Evolutionary conservation across 108 stramenopile species (phyloP).

Genomic region (Skeletonema marinoi): DNA sequence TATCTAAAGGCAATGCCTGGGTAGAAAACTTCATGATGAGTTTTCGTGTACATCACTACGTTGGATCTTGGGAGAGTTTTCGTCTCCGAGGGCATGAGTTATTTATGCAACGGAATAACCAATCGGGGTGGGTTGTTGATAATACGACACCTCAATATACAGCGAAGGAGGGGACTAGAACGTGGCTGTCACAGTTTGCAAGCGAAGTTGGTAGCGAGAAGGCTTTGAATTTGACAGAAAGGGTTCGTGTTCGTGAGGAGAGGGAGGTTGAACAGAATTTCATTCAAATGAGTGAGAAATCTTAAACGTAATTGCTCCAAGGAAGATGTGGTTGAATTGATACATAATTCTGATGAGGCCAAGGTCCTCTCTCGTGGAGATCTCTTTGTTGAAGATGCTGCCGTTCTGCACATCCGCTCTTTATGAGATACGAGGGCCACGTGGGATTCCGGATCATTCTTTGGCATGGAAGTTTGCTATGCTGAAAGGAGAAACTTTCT

Average conservation of each 20-base stretch:
- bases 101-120: not conserved
- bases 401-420: too few relatives aligned
- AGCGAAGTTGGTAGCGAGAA: conserved; percentile 20
- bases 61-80: conserved; percentile 10
- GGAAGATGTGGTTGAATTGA: too few relatives aligned
- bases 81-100: not conserved
- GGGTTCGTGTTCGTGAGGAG: conserved; percentile 4
- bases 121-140: not conserved
- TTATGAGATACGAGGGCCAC: too few relatives aligned
- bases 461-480: too few relatives aligned
- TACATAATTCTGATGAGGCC: too few relatives aligned
- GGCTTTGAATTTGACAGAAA: conserved; percentile 4
- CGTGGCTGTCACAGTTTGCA: conserved; percentile 12
- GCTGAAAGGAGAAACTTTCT: too few relatives aligned
- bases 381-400: too few relatives aligned
- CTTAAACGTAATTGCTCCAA: too few relatives aligned
- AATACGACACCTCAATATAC: not conserved
- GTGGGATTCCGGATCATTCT: too few relatives aligned
- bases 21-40: not conserved
- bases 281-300: not conserved
- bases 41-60: not conserved
- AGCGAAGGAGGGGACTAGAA: not conserved
- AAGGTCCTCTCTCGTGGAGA: too few relatives aligned
- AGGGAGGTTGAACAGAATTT: not conserved
- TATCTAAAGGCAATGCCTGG: not conserved